Evolutionary conservation across 345 rosid genomes (phyloP).

Genomic region (Erucastrum elatum): DNA sequence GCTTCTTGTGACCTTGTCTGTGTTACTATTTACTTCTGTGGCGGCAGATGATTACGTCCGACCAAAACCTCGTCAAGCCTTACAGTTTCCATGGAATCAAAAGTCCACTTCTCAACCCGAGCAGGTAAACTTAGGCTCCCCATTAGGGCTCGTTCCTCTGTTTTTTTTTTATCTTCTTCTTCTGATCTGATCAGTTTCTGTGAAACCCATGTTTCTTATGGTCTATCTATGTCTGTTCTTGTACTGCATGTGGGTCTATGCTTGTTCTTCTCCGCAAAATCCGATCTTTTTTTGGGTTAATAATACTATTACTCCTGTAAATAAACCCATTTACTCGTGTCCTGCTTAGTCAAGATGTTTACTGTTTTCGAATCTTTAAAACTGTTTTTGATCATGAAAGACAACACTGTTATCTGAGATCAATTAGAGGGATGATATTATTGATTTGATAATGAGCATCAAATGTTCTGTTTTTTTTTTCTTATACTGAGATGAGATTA

Average conservation of each 20-base stretch:
- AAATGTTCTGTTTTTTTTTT: conserved; percentile 1
- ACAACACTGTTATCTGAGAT: background rate
- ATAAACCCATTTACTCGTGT: background rate
- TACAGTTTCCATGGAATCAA: conserved; percentile 63
- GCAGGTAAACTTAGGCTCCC: conserved; percentile 53
- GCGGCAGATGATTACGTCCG: conserved; percentile 58
- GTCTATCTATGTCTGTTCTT: background rate
- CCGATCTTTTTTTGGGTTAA: conserved; percentile 15
- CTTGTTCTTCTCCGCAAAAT: background rate
- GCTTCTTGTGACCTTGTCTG: conserved; percentile 20
- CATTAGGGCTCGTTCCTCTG: conserved; percentile 1
- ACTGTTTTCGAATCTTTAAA: background rate
- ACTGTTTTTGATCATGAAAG: background rate
- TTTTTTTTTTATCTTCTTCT: background rate
- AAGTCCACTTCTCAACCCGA: conserved; percentile 59
- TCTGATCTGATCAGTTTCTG: background rate
- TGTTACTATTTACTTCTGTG: conserved; percentile 43
- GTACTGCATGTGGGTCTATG: conserved; percentile 22
- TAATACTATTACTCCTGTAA: background rate
- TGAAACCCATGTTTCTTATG: background rate
- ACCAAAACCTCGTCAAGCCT: conserved; percentile 73
- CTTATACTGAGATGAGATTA: conserved; percentile 63
- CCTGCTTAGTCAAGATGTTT: conserved; percentile 3
- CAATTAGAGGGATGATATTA: background rate
- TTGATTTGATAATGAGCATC: background rate